Percentiles rank a stretch among this genome's conserved stretches.
These are phyloP conservation scores for Monosporascus ibericus DNA, from an alignment of 2,329 filamentous ascomycete genomes.

Conservation along the genomic window DNA sequence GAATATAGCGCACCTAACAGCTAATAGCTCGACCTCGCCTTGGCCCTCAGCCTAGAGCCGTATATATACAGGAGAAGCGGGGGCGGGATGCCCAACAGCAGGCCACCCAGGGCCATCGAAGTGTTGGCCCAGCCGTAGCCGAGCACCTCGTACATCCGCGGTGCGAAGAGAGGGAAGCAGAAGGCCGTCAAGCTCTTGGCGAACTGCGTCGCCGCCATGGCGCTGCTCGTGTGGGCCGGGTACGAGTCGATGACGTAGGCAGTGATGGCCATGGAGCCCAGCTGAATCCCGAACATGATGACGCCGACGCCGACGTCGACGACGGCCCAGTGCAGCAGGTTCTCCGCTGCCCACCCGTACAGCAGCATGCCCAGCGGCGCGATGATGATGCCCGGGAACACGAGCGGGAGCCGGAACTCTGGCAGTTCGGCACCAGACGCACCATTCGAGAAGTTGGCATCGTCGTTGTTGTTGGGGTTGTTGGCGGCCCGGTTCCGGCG, in stretches of 20 bases:
- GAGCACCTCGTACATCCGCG: conserved; percentile 29
- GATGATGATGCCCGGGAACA: conserved; percentile 45
- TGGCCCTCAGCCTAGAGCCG: conserved; percentile 29
- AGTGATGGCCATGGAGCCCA: conserved; percentile 23
- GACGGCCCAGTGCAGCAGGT: conserved; percentile 29
- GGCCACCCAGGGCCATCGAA: conserved; percentile 33
- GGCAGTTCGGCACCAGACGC: conserved; percentile 29
- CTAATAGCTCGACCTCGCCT: conserved; percentile 12
- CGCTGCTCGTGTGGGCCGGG: conserved; percentile 39
- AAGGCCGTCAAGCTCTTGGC: conserved; percentile 39
- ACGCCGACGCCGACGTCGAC: conserved; percentile 31
- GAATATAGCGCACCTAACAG: too few species aligned
- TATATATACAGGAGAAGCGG: conserved; percentile 40
- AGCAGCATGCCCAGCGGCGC: conserved; percentile 29
- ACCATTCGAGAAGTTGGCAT: background rate
- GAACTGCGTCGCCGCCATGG: conserved; percentile 40
- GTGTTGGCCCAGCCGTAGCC: conserved; percentile 38
- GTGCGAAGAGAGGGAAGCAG: conserved; percentile 43
- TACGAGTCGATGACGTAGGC: conserved; percentile 41
- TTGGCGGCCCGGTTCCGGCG: background rate
- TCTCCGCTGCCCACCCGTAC: conserved; percentile 39
- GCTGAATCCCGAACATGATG: conserved; percentile 26
- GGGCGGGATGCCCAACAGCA: conserved; percentile 36
- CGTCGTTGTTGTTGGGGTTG: background rate
- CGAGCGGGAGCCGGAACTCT: conserved; percentile 58